phyloP scores from a whole-genome alignment of 257 asterid genomes.

The Ehretia macrophylla region DNA sequence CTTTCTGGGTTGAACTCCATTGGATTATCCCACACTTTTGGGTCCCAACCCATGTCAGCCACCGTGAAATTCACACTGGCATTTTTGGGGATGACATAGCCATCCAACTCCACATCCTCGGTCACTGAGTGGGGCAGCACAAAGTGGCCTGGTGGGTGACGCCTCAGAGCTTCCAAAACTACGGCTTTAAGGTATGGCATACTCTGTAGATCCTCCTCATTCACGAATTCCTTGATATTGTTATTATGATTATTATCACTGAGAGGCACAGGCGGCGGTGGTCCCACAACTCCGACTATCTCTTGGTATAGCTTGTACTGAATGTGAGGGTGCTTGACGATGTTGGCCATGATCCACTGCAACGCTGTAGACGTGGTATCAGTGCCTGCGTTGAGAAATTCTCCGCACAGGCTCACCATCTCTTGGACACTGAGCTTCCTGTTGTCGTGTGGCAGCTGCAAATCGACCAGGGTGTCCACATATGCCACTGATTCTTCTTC shows the following conservation, averaged over 20 bases:
- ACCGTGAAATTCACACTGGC: conserved; percentile 58
- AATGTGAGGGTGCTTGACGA: conserved; percentile 47
- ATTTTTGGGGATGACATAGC: conserved; percentile 39
- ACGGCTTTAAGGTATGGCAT: conserved; percentile 59
- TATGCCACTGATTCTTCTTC: conserved; percentile 33
- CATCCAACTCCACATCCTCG: conserved; percentile 39
- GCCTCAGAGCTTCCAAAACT: conserved; percentile 56
- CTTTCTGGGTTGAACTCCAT: conserved; percentile 75
- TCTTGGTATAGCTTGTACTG: conserved; percentile 48
- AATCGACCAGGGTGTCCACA: conserved; percentile 46
- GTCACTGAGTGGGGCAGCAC: conserved; percentile 54
- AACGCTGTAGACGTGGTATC: conserved; percentile 64
- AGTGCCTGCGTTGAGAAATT: conserved; percentile 54
- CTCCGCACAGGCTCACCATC: conserved; percentile 48
- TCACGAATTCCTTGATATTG: background rate
- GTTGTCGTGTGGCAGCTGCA: conserved; percentile 46
- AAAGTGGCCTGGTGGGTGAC: conserved; percentile 72
- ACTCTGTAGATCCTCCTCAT: conserved; percentile 50
- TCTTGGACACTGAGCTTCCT: conserved; percentile 45
- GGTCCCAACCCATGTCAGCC: conserved; percentile 66
- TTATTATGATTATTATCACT: background rate
- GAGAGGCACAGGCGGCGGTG: background rate
- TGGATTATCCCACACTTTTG: conserved; percentile 60
- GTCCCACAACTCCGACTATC: conserved; percentile 30
- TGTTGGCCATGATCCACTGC: conserved; percentile 69